Evolutionary conservation across 306 rosid genomes (phyloP).

Genomic region (Rosa lucieae): DNA sequence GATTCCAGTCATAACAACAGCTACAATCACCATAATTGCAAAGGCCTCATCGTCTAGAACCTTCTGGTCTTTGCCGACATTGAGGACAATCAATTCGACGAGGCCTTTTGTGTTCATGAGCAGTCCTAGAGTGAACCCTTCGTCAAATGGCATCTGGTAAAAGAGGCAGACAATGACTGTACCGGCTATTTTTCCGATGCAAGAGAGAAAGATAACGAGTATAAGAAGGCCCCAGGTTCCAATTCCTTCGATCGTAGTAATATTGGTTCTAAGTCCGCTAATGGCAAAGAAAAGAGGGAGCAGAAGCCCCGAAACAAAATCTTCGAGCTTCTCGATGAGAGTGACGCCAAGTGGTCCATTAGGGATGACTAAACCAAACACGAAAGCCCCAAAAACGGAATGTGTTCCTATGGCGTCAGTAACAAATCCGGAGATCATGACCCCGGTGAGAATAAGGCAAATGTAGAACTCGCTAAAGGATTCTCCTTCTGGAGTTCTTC

Average conservation of each 20-base stretch:
- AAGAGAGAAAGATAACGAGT: conserved; percentile 54
- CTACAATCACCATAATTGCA: conserved; percentile 78
- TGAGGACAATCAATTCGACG: conserved; percentile 79
- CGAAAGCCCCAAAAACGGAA: conserved; percentile 88
- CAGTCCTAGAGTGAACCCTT: conserved; percentile 73
- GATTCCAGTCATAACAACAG: conserved; percentile 61
- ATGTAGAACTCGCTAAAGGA: conserved; percentile 62
- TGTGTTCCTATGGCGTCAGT: conserved; percentile 96
- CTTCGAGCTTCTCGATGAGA: conserved; percentile 92
- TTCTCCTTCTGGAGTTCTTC: conserved; percentile 87
- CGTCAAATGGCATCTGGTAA: conserved; percentile 63
- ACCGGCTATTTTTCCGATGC: conserved; percentile 71
- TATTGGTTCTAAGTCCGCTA: conserved; percentile 78
- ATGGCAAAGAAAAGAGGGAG: conserved; percentile 91
- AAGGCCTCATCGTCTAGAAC: conserved; percentile 77
- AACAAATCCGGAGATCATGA: conserved; percentile 80
- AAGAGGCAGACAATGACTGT: conserved; percentile 52
- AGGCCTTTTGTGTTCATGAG: conserved; percentile 98
- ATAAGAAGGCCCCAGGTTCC: conserved; percentile 56
- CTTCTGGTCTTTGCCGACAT: conserved; percentile 85
- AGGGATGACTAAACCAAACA: conserved; percentile 85
- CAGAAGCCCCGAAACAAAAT: conserved; percentile 86
- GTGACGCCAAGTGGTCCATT: conserved; percentile 81
- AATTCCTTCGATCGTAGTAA: conserved; percentile 31
- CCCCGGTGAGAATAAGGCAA: conserved; percentile 79